Conservation (phyloP, 2,329 filamentous ascomycete genomes). For the Exophiala oligosperma region DNA sequence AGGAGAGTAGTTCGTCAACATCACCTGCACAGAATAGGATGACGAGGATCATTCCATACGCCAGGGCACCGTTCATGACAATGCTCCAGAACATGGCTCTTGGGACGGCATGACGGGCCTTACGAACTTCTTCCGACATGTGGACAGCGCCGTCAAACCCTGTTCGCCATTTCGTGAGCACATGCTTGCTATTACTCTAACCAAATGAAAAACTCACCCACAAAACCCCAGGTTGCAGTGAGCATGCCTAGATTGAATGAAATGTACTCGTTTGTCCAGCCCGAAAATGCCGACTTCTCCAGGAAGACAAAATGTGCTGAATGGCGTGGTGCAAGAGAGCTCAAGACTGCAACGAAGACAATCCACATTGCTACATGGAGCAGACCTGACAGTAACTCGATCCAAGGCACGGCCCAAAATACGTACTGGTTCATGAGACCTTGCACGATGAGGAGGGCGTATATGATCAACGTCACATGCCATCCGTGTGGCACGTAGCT, state of each 20-base stretch:
- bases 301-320: constrained; percentile 38
- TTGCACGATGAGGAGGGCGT: constrained; percentile 36
- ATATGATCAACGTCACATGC: constrained; percentile 42
- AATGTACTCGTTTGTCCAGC: constrained; percentile 37
- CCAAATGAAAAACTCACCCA: constrained; percentile 28
- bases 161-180: constrained; percentile 9
- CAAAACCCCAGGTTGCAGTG: constrained; percentile 35
- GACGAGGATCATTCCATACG: constrained; percentile 38
- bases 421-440: constrained; percentile 31
- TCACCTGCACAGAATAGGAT: constrained; percentile 37
- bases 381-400: constrained; percentile 40
- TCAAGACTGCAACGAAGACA: constrained; percentile 38
- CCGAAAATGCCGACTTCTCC: constrained; percentile 29
- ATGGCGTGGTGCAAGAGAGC: constrained; percentile 34
- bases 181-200: no score
- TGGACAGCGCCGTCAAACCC: constrained; percentile 31
- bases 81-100: constrained; percentile 39
- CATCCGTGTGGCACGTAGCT: constrained; percentile 37
- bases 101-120: constrained; percentile 37
- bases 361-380: constrained; percentile 38
- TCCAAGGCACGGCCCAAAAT: constrained; percentile 41
- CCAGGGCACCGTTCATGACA: constrained; percentile 36
- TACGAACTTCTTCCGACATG: constrained; percentile 40
- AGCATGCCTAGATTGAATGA: constrained; percentile 42
- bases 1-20: constrained; percentile 5